phyloP scores from a whole-genome alignment of 2,329 filamentous ascomycete genomes.

The Arthrobotrys pseudoclavata region DNA sequence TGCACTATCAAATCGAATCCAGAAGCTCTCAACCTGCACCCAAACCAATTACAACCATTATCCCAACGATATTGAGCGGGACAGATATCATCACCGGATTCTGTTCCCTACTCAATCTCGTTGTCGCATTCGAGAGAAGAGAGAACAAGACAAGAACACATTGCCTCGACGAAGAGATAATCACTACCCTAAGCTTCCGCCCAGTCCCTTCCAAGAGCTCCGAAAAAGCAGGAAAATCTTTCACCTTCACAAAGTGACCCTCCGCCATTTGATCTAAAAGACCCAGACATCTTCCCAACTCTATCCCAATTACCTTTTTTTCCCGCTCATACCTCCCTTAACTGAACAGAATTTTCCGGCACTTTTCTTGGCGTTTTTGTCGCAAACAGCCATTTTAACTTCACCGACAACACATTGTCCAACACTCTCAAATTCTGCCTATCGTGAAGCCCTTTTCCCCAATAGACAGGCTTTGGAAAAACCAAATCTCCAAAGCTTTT shows the following conservation, averaged over 20 bases:
- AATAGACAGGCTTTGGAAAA: conserved; percentile 15
- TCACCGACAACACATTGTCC: conserved; percentile 50
- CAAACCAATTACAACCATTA: conserved; percentile 56
- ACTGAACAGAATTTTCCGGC: conserved; percentile 57
- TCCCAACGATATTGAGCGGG: conserved; percentile 60
- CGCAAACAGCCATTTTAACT: conserved; percentile 48
- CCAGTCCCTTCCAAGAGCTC: neutral
- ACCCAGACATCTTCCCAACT: conserved; percentile 35
- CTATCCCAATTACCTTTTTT: conserved; percentile 29
- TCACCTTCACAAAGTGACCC: conserved; percentile 23
- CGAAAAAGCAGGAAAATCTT: conserved; percentile 25
- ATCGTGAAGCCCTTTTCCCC: conserved; percentile 24
- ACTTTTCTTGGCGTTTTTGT: conserved; percentile 49
- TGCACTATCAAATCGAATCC: conserved; percentile 37
- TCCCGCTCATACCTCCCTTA: conserved; percentile 21
- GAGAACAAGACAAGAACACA: conserved; percentile 24
- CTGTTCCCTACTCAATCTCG: conserved; percentile 60
- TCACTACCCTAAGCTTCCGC: neutral
- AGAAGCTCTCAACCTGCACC: conserved; percentile 59
- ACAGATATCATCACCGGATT: conserved; percentile 38
- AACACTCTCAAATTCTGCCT: conserved; percentile 14
- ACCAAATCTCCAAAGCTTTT: neutral
- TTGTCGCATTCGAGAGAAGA: conserved; percentile 51
- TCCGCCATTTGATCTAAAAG: conserved; percentile 11
- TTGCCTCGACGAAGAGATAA: conserved; percentile 25